A percentile compares a stretch with the other conserved stretches of the same genome.
These are phyloP conservation scores for Helianthus annuus DNA, from an alignment of 129 eudicot species.

Conservation along the genomic window HanXRQr2.0-SUNRISE NC_035443.2:37637277-37637776, in stretches of 20 bases:
- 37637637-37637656: conserved; percentile 33
- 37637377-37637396: too few species aligned
- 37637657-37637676: conserved; percentile 35
- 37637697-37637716: conserved; percentile 38
- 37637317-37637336: too few species aligned
- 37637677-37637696: conserved; percentile 36
- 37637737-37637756: conserved; percentile 16
- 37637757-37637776: conserved; percentile 23
- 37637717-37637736: conserved; percentile 36
- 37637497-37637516: background rate
- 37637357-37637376: too few species aligned
- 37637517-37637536: background rate
- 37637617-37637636: conserved; percentile 34
- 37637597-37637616: conserved; percentile 26
- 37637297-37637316: too few species aligned
- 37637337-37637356: too few species aligned
- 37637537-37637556: background rate
- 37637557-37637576: conserved; percentile 20
- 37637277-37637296: too few species aligned
- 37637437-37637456: too few species aligned
- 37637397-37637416: too few species aligned
- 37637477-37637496: background rate
- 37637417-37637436: too few species aligned
- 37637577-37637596: background rate
- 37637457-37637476: too few species aligned